Evolutionary conservation across 1,139 yeast species (phyloP).

Genomic region (Yamadazyma siamensis): DNA sequence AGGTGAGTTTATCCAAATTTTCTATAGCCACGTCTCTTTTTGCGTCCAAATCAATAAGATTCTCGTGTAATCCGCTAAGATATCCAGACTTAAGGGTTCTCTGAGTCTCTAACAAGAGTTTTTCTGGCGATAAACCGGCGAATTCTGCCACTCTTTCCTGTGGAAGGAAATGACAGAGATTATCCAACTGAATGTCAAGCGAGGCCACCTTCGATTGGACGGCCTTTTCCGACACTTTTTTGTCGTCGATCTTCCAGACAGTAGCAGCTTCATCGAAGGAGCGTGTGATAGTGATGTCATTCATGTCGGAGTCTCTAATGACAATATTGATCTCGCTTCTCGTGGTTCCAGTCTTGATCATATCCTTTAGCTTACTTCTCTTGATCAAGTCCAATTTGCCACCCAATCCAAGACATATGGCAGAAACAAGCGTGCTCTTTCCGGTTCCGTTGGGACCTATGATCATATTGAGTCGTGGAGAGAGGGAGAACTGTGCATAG

Average conservation of each 20-base stretch:
- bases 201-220: slow-evolving; percentile 45
- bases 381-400: slow-evolving; percentile 79
- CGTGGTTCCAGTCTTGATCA: slow-evolving; percentile 71
- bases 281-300: slow-evolving; percentile 33
- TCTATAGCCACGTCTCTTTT: slow-evolving; percentile 24
- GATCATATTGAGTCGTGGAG: slow-evolving; percentile 87
- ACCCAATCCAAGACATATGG: slow-evolving; percentile 84
- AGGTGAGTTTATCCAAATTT: not conserved
- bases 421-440: slow-evolving; percentile 90
- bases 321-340: slow-evolving; percentile 60
- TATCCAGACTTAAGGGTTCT: slow-evolving; percentile 71
- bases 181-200: slow-evolving; percentile 81
- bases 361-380: slow-evolving; percentile 69
- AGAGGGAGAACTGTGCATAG: slow-evolving; percentile 70
- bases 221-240: slow-evolving; percentile 36
- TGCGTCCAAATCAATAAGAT: slow-evolving; percentile 51
- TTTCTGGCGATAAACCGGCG: slow-evolving; percentile 77
- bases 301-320: slow-evolving; percentile 44
- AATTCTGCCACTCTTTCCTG: slow-evolving; percentile 95
- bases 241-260: slow-evolving; percentile 58
- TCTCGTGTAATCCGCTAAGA: slow-evolving; percentile 54
- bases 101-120: slow-evolving; percentile 72
- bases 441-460: slow-evolving; percentile 99
- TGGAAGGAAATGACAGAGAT: slow-evolving; percentile 90
- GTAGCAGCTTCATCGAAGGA: slow-evolving; percentile 44